Evolutionary conservation across 306 rosid genomes (phyloP).

Genomic region (Malus sieversii): DNA sequence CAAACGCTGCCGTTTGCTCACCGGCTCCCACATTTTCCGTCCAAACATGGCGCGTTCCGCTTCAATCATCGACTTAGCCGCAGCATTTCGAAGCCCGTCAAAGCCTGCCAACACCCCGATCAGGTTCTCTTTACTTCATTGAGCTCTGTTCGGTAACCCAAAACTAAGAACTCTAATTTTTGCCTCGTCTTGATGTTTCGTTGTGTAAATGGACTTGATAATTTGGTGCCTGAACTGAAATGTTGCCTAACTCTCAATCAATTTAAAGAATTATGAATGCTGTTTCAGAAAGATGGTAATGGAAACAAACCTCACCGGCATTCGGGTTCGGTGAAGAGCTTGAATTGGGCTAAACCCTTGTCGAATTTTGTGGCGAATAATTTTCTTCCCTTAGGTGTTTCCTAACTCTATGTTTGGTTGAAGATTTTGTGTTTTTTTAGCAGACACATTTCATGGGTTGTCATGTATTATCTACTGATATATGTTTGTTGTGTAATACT

Average conservation of each 20-base stretch:
- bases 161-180: not conserved
- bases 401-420: not conserved
- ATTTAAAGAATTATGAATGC: not conserved
- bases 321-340: slow-evolving; percentile 21
- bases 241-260: too few species aligned
- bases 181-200: too few species aligned
- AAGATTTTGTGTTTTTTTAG: too few species aligned
- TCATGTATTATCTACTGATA: not conserved
- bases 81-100: slow-evolving; percentile 19
- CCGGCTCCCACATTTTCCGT: slow-evolving; percentile 8
- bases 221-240: not conserved
- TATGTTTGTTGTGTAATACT: slow-evolving; percentile 8
- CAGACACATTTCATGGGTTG: not conserved
- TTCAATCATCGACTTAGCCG: slow-evolving; percentile 7
- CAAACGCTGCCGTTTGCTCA: slow-evolving; percentile 9
- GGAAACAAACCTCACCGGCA: slow-evolving; percentile 25
- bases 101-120: slow-evolving; percentile 39
- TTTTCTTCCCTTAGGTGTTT: slow-evolving; percentile 69
- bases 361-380: slow-evolving; percentile 50
- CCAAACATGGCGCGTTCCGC: not conserved
- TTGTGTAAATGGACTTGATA: not conserved
- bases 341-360: slow-evolving; percentile 47
- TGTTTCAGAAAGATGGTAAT: slow-evolving; percentile 44
- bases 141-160: slow-evolving; percentile 3
- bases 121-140: slow-evolving; percentile 37